Evolutionary conservation across 202 grass and related monocot genomes (phyloP).

Genomic region (Setaria viridis): DNA sequence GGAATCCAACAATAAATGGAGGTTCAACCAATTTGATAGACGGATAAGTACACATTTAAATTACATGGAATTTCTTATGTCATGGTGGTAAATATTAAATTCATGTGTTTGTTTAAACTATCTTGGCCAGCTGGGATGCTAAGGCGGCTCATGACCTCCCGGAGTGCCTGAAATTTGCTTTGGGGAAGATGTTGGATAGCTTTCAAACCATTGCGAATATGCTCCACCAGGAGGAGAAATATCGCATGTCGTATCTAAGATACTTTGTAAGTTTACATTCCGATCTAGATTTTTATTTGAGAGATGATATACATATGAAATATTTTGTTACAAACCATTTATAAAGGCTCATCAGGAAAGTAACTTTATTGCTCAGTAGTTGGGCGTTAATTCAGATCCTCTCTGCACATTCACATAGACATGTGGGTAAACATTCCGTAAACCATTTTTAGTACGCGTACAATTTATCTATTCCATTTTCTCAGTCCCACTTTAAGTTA

Average conservation of each 20-base stretch:
- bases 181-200: slow-evolving; percentile 10
- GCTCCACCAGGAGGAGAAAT: slow-evolving; percentile 11
- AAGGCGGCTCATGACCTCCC: neutral
- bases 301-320: neutral
- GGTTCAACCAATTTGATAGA: neutral
- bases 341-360: neutral
- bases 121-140: slow-evolving; percentile 20
- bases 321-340: neutral
- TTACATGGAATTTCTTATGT: too few relatives aligned
- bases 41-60: neutral
- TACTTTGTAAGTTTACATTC: slow-evolving; percentile 27
- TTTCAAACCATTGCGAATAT: neutral
- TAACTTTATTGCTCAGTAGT: neutral
- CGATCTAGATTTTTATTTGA: too few relatives aligned
- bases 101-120: neutral
- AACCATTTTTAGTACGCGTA: neutral
- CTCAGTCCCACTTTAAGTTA: neutral
- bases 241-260: slow-evolving; percentile 6
- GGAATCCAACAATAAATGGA: neutral
- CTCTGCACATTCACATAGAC: neutral
- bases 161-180: slow-evolving; percentile 1
- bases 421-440: neutral
- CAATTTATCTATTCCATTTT: neutral
- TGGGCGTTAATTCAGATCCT: neutral
- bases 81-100: neutral